Evolutionary conservation across 192 early-diverging fungal genomes (phyloP).

Genomic region (Backusella australiensis): DNA sequence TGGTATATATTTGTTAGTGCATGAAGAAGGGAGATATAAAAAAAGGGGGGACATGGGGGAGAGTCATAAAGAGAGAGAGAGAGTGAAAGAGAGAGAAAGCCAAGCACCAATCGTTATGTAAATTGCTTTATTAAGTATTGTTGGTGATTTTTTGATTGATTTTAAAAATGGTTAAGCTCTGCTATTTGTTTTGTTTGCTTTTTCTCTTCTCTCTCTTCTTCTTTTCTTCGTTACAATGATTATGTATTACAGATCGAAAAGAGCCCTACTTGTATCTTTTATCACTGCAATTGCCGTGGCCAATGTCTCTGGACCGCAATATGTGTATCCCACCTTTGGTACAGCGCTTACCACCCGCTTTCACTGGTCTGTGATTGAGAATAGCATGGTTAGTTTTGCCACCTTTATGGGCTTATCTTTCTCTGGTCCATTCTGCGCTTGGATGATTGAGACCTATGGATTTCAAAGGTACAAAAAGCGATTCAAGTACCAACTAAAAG

Average conservation of each 20-base stretch:
- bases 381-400: constrained; percentile 35
- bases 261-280: constrained; percentile 20
- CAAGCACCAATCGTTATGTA: not conserved
- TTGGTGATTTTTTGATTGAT: not conserved
- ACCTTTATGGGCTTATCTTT: constrained; percentile 32
- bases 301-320: constrained; percentile 34
- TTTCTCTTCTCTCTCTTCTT: not conserved
- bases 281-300: constrained; percentile 26
- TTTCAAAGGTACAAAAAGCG: constrained; percentile 1
- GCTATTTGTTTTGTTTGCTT: not conserved
- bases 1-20: not conserved
- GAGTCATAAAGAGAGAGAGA: no score
- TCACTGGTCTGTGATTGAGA: constrained; percentile 31
- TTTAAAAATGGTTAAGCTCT: not conserved
- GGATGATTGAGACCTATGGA: constrained; percentile 22
- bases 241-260: not conserved
- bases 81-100: not conserved
- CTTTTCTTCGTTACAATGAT: not conserved
- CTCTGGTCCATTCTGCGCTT: constrained; percentile 32
- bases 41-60: not conserved
- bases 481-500: not conserved
- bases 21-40: not conserved
- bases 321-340: constrained; percentile 30
- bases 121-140: not conserved
- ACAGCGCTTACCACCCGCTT: constrained; percentile 24